Evolutionary conservation across 2,329 filamentous ascomycete species (phyloP), one percentile per base, ranked within the genome.

Genomic region (Bisporella sp.): DNA sequence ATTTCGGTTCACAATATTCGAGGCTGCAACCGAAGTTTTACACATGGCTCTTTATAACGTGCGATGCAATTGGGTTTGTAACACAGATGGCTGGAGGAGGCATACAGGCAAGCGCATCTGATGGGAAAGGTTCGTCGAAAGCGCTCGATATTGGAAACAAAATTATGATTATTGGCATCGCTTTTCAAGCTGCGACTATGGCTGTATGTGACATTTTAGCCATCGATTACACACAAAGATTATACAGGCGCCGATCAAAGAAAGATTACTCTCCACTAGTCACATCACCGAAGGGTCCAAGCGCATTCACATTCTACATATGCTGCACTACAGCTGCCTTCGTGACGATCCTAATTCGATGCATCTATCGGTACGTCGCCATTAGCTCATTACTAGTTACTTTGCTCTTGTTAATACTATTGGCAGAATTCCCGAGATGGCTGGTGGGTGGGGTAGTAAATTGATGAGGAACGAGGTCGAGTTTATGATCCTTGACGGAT

Each of bases 381-480:
- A 21, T 21, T 21, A 3, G 21, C 21, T 21, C 21, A 21, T 21
- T 21, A 21, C 21, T 21, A 21, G 21, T 21, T 21, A 21, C 21
- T 21, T 21, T 21, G 21, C 21, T 21, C 21, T 21, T 21, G 3
- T 21, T 21, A 21, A 21, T 21, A 21, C 21, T 21, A 21, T 21
- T 21, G 21, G 21, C 21, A 21, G 21, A 49, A 55, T 84, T 48
- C 76, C 75, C 1, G 81, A 84, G 62, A 82, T 84, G 78, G 74
- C 76, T 1, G 77, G 78, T 29, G 81, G 81, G 21, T 85, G 80
- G 79, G 77, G 76, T 7, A 82, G 81, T 66, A 62, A 70, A 12
- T 77, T 84, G 61, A 84, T 84, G 79, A 78, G 80, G 57, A 73
- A 83, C 64, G 71, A 84, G 68, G 68, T 71, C 41, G 76, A 74